These are phyloP conservation scores for Phytophthora hybrid DNA, from an alignment of 352 stramenopile genomes.

Conservation along the genomic window DNA sequence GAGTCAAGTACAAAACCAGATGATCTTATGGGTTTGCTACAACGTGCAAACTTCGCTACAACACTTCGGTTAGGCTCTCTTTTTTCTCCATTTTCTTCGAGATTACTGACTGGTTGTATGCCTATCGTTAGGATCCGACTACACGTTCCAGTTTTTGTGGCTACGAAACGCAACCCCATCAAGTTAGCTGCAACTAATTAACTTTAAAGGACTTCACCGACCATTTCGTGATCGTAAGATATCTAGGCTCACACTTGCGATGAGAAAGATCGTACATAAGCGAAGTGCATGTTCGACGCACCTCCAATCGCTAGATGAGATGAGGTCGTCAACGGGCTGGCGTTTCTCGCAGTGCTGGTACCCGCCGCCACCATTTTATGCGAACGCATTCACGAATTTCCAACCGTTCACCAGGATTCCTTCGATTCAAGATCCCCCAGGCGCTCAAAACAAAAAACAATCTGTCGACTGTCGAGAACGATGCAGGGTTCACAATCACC, in stretches of 20 bases:
- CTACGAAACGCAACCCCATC: background rate
- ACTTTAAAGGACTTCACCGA: no score
- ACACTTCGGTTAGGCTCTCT: slow-evolving; percentile 29
- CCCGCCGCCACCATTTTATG: background rate
- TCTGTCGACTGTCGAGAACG: background rate
- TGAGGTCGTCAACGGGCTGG: background rate
- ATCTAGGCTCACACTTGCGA: no score
- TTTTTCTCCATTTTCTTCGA: background rate
- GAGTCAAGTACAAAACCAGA: slow-evolving; percentile 35
- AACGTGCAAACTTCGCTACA: slow-evolving; percentile 35
- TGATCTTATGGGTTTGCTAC: slow-evolving; percentile 50
- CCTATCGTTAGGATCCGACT: slow-evolving; percentile 9
- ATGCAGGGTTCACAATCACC: background rate
- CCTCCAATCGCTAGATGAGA: slow-evolving; percentile 1
- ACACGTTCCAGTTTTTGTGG: background rate
- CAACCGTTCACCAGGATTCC: background rate
- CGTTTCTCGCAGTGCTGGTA: background rate
- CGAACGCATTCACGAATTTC: background rate
- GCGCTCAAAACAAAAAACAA: background rate
- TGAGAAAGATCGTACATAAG: background rate
- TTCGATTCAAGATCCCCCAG: background rate
- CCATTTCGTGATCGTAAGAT: no score
- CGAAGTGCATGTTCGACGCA: background rate
- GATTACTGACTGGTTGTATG: background rate
- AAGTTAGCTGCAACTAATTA: background rate